Evolutionary conservation across 768 basidiomycete species (phyloP), one percentile per base, ranked within the genome.

Genomic region (Porpolomopsis calyptriformis): DNA sequence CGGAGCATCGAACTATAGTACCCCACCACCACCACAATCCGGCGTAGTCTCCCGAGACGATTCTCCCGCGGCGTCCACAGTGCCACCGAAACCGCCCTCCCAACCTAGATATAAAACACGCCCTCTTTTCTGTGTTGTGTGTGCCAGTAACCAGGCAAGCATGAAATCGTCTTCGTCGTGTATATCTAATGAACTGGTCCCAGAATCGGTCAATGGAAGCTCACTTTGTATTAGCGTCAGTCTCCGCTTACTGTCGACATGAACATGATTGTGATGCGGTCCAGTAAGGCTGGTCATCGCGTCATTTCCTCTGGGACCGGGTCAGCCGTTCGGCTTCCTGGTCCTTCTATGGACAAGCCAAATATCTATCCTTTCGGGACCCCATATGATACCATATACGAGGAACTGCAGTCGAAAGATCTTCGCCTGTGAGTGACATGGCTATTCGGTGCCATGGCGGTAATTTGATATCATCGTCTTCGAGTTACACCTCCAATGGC

Each of bases 121-220:
- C 9, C 90, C 89, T 2, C 60, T 96, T 38, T 98, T 98, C 67
- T 98, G 96, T 59, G 89, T 99, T 7, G 96, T 98, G 25, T 99
- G 96, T 60, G 94, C 96, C n/a, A 97, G 91, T 59, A 99, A 99
- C 59, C 90, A 98, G 70, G 93, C 87, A 61, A 49, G 77, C 66
- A 22, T 33, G 36, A 47, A 49, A 34, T 51, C 41, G 38, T 40
- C n/a, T 42, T 23, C 20, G 36, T 20, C 8, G 24, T 38, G 9
- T 18, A 19, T 46, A 35, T 41, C 40, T n/a, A 40, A 49, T 47
- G 19, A 49, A 52, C 31, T 53, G 55, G 39, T 46, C 47, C 4
- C 54, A 96, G 92, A 96, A 96, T 60, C 82, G 93, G 40, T 94
- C 92, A 1, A 99, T 99, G 96, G 96, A 98, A 66, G 96, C 90